Percentiles rank a stretch among this genome's conserved stretches.
Conservation (phyloP, 2,329 filamentous ascomycete species). For the Pseudovirgaria hyperparasitica region DNA sequence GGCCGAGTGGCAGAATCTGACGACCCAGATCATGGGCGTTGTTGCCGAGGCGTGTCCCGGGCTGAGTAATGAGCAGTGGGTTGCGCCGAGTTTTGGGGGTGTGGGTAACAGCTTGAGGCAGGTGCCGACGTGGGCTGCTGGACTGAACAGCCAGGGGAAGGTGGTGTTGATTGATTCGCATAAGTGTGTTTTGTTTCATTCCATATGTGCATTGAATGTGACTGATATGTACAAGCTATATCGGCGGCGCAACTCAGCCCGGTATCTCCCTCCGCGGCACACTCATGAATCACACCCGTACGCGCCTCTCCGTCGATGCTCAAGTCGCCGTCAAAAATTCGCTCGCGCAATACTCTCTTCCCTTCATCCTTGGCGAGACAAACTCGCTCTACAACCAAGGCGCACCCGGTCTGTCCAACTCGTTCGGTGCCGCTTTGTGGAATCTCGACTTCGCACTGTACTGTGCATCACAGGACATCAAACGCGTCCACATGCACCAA, state of each 20-base stretch:
- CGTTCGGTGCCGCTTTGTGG: slow-evolving; percentile 55
- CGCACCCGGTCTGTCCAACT: slow-evolving; percentile 47
- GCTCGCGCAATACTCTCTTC: slow-evolving; percentile 29
- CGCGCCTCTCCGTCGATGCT: slow-evolving; percentile 33
- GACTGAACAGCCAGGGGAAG: slow-evolving; percentile 33
- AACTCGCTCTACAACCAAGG: slow-evolving; percentile 53
- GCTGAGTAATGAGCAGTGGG: slow-evolving; percentile 36
- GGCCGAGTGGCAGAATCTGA: slow-evolving; percentile 45
- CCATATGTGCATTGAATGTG: slow-evolving; percentile 3
- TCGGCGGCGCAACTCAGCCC: slow-evolving; percentile 44
- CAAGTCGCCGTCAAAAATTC: slow-evolving; percentile 36
- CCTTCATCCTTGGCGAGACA: slow-evolving; percentile 47
- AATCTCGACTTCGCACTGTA: slow-evolving; percentile 49
- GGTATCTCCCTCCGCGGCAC: slow-evolving; percentile 51
- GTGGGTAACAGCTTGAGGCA: slow-evolving; percentile 39
- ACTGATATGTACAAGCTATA: slow-evolving; percentile 38
- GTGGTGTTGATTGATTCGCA: slow-evolving; percentile 45
- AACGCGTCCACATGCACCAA: slow-evolving; percentile 50
- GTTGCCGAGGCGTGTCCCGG: slow-evolving; percentile 34
- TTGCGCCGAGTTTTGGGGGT: slow-evolving; percentile 48
- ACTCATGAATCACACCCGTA: slow-evolving; percentile 50
- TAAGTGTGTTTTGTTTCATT: slow-evolving; percentile 33
- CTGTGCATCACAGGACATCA: slow-evolving; percentile 42
- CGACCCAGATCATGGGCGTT: slow-evolving; percentile 37
- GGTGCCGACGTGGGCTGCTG: slow-evolving; percentile 38